Evolutionary conservation across 805 yeast species (phyloP).

Genomic region (Nakazawaea wickerhamii): DNA sequence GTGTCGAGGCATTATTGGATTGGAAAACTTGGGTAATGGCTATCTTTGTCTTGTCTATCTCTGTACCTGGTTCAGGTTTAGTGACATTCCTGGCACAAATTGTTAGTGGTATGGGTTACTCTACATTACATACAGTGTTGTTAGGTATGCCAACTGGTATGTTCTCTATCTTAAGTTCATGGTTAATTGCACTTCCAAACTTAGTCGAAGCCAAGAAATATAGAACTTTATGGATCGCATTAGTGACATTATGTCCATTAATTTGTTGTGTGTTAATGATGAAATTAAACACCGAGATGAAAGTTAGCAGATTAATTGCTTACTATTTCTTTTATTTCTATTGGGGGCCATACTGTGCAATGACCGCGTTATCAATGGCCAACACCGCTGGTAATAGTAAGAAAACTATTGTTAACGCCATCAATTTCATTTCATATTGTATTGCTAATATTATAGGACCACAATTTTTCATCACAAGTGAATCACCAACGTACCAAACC

Average conservation of each 20-base stretch:
- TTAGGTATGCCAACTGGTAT: constrained; percentile 21
- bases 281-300: constrained; percentile 19
- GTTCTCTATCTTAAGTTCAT: constrained; percentile 15
- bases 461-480: constrained; percentile 46
- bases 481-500: constrained; percentile 36
- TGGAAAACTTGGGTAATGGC: constrained; percentile 36
- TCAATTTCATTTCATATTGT: constrained; percentile 40
- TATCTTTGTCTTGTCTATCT: constrained; percentile 24
- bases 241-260: constrained; percentile 16
- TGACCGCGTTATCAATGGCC: constrained; percentile 26
- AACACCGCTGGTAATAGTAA: constrained; percentile 48
- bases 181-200: constrained; percentile 22
- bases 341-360: constrained; percentile 19
- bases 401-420: constrained; percentile 39
- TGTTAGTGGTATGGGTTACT: constrained; percentile 25
- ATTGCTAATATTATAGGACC: constrained; percentile 50
- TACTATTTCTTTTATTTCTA: constrained; percentile 21
- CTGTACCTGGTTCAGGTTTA: constrained; percentile 38
- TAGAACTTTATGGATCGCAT: constrained; percentile 15
- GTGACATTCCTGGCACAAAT: constrained; percentile 27
- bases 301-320: constrained; percentile 28
- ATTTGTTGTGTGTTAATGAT: constrained; percentile 17
- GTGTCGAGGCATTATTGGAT: constrained; percentile 39
- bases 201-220: constrained; percentile 13
- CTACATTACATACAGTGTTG: constrained; percentile 15